Percentiles rank a stretch among this genome's conserved stretches.
These are phyloP conservation scores for Irpex sp. DNA, from an alignment of 1,284 basidiomycete genomes.

Conservation along the genomic window DNA sequence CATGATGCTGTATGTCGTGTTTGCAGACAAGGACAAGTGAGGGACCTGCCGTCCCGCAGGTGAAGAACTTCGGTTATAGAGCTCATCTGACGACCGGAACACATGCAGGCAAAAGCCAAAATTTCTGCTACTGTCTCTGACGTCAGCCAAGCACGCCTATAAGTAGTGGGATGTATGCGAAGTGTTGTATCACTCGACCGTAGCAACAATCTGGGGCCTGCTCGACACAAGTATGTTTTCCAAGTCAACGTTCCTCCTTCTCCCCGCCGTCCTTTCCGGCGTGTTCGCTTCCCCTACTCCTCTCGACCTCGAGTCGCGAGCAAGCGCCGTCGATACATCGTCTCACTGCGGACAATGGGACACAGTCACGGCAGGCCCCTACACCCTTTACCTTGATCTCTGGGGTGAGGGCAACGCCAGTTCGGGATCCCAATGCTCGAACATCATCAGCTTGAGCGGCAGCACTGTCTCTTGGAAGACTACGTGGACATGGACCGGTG, in stretches of 20 bases:
- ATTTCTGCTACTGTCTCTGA: neutral
- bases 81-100: neutral
- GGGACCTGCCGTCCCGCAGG: neutral
- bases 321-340: constrained; percentile 24
- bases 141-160: neutral
- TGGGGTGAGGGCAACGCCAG: constrained; percentile 45
- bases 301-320: constrained; percentile 15
- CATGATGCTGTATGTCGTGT: neutral
- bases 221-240: constrained; percentile 1
- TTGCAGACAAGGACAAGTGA: neutral
- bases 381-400: constrained; percentile 44
- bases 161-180: neutral
- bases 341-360: constrained; percentile 48
- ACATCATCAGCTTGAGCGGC: constrained; percentile 39
- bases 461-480: constrained; percentile 47
- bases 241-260: constrained; percentile 8
- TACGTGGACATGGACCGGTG: constrained; percentile 51
- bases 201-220: neutral
- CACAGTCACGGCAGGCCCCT: constrained; percentile 36
- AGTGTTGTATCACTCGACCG: neutral
- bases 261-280: constrained; percentile 11
- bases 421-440: constrained; percentile 53
- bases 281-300: constrained; percentile 13
- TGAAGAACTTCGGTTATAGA: neutral
- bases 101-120: neutral